Evolutionary conservation across 2,329 filamentous ascomycete species (phyloP).

Genomic region (Ophiocordyceps camponoti-leonardi): DNA sequence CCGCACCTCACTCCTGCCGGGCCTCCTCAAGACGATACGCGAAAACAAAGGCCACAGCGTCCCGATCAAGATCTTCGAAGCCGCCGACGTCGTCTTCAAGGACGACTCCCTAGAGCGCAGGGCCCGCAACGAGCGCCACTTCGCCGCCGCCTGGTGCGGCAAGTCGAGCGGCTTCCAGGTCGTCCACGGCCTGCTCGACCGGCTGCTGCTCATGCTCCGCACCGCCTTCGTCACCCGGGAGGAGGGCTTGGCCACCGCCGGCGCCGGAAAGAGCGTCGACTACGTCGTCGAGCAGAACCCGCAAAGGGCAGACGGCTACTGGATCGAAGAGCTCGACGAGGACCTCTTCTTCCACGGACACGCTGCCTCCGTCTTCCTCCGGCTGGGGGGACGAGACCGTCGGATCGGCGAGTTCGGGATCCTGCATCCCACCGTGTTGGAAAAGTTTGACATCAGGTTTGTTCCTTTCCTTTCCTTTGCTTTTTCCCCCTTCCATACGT

Average conservation of each 20-base stretch:
- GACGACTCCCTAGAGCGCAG: constrained; percentile 67
- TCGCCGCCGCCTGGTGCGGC: constrained; percentile 89
- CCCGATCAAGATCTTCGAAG: constrained; percentile 86
- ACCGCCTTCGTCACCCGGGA: constrained; percentile 64
- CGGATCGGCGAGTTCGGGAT: constrained; percentile 86
- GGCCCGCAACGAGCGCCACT: constrained; percentile 83
- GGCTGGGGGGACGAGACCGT: constrained; percentile 53
- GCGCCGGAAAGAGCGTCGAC: constrained; percentile 32
- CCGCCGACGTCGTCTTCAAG: constrained; percentile 83
- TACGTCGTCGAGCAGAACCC: constrained; percentile 36
- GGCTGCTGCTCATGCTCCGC: constrained; percentile 82
- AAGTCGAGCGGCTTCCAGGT: constrained; percentile 90
- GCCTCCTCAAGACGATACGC: constrained; percentile 79
- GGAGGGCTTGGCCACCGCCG: constrained; percentile 38
- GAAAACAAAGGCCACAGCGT: constrained; percentile 84
- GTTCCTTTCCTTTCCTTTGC: constrained; percentile 8
- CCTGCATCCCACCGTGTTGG: constrained; percentile 78
- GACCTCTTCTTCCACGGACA: constrained; percentile 85
- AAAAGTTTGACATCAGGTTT: constrained; percentile 79
- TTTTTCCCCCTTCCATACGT: neutral
- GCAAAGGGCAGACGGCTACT: constrained; percentile 58
- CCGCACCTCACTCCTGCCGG: constrained; percentile 69
- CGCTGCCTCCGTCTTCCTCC: constrained; percentile 68
- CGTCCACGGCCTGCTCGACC: constrained; percentile 85
- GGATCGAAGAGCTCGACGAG: constrained; percentile 85